Percentiles rank a stretch among this genome's conserved stretches.
phyloP scores from a whole-genome alignment of 805 yeast genomes.

The Saturnispora mendoncae region DNA sequence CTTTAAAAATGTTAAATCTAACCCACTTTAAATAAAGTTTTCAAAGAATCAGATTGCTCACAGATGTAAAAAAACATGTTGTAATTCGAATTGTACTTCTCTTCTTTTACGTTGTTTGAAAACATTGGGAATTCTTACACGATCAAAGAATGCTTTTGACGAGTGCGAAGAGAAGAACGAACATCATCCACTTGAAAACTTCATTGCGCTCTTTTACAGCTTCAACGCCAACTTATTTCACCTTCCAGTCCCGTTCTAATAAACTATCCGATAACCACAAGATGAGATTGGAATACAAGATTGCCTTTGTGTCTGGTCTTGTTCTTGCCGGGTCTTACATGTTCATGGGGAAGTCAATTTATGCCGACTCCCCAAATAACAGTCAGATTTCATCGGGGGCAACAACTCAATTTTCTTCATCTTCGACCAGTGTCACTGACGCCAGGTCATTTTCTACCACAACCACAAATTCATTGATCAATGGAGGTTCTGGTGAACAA shows the following conservation, averaged over 20 bases:
- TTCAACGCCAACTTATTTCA: not conserved
- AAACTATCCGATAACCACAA: constrained; percentile 4
- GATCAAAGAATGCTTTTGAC: too few relatives aligned
- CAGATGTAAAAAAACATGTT: too few relatives aligned
- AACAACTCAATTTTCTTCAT: constrained; percentile 2
- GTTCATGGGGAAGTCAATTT: constrained; percentile 23
- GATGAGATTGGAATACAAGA: constrained; percentile 26
- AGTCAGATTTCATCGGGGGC: constrained; percentile 5
- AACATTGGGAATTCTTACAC: too few relatives aligned
- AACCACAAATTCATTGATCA: constrained; percentile 32
- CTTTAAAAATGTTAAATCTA: too few relatives aligned
- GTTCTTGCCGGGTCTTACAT: constrained; percentile 28
- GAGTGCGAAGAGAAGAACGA: too few relatives aligned
- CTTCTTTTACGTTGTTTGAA: too few relatives aligned
- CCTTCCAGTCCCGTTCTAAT: constrained; percentile 7
- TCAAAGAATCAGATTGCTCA: too few relatives aligned
- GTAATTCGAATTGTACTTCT: too few relatives aligned
- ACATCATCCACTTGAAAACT: too few relatives aligned
- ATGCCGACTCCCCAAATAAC: constrained; percentile 22
- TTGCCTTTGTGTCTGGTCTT: constrained; percentile 28
- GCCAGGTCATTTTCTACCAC: constrained; percentile 28
- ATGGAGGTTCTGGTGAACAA: constrained; percentile 31
- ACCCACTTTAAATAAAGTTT: too few relatives aligned
- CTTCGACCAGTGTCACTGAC: not conserved
- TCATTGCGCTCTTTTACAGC: constrained; percentile 1